A percentile compares a stretch with the other conserved stretches of the same genome.
These are phyloP conservation scores for Pythium angustatum DNA, from an alignment of 352 stramenopile genomes.

Conservation along the genomic window DNA sequence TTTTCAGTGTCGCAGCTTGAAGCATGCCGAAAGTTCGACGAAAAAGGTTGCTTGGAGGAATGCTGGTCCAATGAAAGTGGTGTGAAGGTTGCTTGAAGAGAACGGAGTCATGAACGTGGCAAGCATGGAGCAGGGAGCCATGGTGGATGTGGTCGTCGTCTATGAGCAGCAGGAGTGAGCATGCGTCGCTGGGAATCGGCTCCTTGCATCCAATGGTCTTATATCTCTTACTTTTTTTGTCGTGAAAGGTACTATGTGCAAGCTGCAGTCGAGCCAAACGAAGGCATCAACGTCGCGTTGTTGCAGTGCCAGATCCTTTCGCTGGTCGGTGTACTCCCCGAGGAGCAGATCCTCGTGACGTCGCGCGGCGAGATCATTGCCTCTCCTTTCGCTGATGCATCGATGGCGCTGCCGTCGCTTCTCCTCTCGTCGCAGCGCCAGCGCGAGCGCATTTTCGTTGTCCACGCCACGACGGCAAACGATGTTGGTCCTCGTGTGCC, in stretches of 20 bases:
- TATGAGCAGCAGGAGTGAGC: conserved; percentile 48
- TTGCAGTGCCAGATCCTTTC: conserved; percentile 75
- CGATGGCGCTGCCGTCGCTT: conserved; percentile 32
- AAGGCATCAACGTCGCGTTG: conserved; percentile 51
- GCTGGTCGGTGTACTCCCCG: conserved; percentile 53
- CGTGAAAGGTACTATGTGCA: conserved; percentile 45
- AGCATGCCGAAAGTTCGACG: neutral
- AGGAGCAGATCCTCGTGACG: conserved; percentile 61
- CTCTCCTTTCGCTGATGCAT: conserved; percentile 20
- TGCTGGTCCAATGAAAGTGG: neutral
- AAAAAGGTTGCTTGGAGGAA: conserved; percentile 8
- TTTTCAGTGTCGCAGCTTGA: conserved; percentile 5
- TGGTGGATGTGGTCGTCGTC: conserved; percentile 51
- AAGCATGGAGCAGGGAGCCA: conserved; percentile 10
- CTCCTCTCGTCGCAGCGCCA: conserved; percentile 39
- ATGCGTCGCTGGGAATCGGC: no score
- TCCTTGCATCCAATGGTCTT: neutral
- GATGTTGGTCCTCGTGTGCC: conserved; percentile 9
- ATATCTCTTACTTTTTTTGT: neutral
- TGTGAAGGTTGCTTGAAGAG: conserved; percentile 9
- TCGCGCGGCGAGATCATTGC: conserved; percentile 43
- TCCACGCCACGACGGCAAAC: neutral
- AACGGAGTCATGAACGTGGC: neutral
- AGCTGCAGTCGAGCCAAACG: conserved; percentile 17
- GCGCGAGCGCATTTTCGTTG: conserved; percentile 19